These are phyloP conservation scores for Cordia subcordata DNA, from an alignment of 257 asterid genomes.

Conservation along the genomic window DNA sequence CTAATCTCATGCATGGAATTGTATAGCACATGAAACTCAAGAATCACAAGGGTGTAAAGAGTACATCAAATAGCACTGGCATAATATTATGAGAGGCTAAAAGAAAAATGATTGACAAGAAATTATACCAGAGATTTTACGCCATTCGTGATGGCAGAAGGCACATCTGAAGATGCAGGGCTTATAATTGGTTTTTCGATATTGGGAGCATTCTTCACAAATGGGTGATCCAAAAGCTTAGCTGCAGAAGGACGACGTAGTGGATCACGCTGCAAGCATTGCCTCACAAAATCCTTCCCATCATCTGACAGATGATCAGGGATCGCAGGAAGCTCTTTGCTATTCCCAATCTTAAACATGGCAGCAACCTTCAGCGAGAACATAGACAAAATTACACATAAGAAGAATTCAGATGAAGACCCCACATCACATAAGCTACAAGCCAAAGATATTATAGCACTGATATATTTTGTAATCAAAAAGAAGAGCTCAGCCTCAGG, in stretches of 20 bases:
- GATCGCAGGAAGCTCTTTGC: constrained; percentile 69
- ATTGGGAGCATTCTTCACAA: constrained; percentile 52
- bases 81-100: constrained; percentile 1
- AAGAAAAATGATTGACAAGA: constrained; percentile 5
- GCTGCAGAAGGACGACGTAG: constrained; percentile 62
- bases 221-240: constrained; percentile 81
- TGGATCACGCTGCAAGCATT: constrained; percentile 77
- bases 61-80: not conserved
- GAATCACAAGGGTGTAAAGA: not conserved
- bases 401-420: not conserved
- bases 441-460: no score
- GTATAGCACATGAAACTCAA: not conserved
- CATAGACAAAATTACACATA: constrained; percentile 4
- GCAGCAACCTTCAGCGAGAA: constrained; percentile 58
- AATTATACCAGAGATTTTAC: constrained; percentile 48
- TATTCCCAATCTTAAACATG: constrained; percentile 63
- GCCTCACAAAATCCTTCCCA: constrained; percentile 71
- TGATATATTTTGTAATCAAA: no score
- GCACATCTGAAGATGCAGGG: constrained; percentile 46
- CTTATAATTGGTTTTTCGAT: constrained; percentile 31
- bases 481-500: no score
- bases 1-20: not conserved
- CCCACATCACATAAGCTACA: not conserved
- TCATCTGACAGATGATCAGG: constrained; percentile 75
- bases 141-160: constrained; percentile 33